Evolutionary conservation across 208 protist genomes (phyloP).

Genomic region (Wallacemonas collosoma): DNA sequence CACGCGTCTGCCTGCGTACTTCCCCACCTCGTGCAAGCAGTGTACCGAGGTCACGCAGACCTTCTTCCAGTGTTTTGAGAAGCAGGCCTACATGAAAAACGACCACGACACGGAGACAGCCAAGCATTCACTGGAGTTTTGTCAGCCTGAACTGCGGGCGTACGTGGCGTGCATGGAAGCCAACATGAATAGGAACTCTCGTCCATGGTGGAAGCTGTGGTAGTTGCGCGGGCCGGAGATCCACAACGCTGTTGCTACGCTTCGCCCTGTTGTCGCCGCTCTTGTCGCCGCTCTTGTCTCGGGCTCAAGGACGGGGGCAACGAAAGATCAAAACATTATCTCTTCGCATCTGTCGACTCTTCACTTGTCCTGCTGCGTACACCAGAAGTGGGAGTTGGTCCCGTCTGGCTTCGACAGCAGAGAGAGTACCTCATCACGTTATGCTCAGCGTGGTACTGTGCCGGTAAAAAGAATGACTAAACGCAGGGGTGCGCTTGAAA

Average conservation of each 20-base stretch:
- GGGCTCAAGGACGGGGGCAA: too few species aligned
- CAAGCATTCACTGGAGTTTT: slow-evolving; percentile 52
- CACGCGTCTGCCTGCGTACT: slow-evolving; percentile 64
- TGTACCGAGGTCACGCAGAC: slow-evolving; percentile 45
- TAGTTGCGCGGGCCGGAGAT: slow-evolving; percentile 18
- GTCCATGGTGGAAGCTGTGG: slow-evolving; percentile 51
- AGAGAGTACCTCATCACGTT: too few species aligned
- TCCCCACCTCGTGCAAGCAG: slow-evolving; percentile 62
- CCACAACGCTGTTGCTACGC: background rate
- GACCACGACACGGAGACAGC: slow-evolving; percentile 58
- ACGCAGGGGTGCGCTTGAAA: too few species aligned
- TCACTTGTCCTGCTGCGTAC: too few species aligned
- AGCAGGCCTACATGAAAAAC: slow-evolving; percentile 66
- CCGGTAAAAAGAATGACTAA: too few species aligned
- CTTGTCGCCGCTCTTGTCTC: background rate
- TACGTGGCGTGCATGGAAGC: slow-evolving; percentile 85
- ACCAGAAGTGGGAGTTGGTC: too few species aligned
- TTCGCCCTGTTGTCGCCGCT: background rate
- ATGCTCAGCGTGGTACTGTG: too few species aligned
- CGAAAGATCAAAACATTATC: too few species aligned
- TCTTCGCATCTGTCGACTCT: too few species aligned
- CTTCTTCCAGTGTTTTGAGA: slow-evolving; percentile 82
- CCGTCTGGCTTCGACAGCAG: too few species aligned
- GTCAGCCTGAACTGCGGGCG: slow-evolving; percentile 58
- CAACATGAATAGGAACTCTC: slow-evolving; percentile 29